These are phyloP conservation scores for Zelonia costaricensis DNA, from an alignment of 208 protist species.

Conservation along the genomic window DNA sequence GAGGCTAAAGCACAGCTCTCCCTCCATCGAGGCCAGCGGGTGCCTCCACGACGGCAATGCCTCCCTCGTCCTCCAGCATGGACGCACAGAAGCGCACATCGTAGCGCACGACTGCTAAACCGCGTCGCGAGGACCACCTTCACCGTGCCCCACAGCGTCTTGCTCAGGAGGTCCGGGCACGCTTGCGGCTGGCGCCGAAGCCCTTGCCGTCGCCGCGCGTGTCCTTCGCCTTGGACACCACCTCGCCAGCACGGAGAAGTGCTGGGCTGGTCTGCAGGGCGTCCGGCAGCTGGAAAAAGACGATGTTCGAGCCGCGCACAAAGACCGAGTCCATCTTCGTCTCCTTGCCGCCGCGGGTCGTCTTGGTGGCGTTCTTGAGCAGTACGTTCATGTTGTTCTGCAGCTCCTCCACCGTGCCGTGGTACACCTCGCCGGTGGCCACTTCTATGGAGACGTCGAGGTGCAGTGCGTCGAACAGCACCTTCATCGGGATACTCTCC, in stretches of 20 bases:
- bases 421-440: conserved; percentile 89
- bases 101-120: too few species aligned
- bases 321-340: conserved; percentile 77
- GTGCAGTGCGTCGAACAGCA: conserved; percentile 93
- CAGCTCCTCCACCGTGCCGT: conserved; percentile 81
- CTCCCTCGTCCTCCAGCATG: too few species aligned
- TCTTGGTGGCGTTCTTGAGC: conserved; percentile 79
- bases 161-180: conserved; percentile 18
- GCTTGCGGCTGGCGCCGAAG: conserved; percentile 57
- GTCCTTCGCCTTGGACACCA: conserved; percentile 66
- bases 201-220: conserved; percentile 81
- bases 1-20: too few species aligned
- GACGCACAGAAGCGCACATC: too few species aligned
- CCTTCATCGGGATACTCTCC: conserved; percentile 90
- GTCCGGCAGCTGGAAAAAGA: conserved; percentile 94
- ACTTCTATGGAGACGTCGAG: conserved; percentile 91
- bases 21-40: too few species aligned
- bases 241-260: conserved; percentile 58
- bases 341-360: conserved; percentile 58
- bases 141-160: too few species aligned
- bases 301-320: conserved; percentile 88
- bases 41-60: too few species aligned
- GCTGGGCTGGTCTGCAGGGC: conserved; percentile 75
- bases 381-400: conserved; percentile 94
- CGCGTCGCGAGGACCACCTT: too few species aligned